Percentiles rank a stretch among this genome's conserved stretches.
Evolutionary conservation across 1,139 yeast genomes (phyloP).

Genomic region (Protomyces inouyei): DNA sequence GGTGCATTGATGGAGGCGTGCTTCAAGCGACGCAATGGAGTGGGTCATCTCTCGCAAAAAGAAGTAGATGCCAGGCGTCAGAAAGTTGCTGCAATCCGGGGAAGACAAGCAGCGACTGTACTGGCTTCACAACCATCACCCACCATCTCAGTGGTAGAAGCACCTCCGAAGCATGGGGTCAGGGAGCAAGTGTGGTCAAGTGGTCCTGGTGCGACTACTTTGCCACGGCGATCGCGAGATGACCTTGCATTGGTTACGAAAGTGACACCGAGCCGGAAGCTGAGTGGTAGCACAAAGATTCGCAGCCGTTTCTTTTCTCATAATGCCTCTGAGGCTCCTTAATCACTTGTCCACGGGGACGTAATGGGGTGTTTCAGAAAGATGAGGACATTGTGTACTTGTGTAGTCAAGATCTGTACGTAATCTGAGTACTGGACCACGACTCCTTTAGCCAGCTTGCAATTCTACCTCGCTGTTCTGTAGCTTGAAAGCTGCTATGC

Average conservation of each 20-base stretch:
- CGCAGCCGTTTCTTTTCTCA: too few species aligned
- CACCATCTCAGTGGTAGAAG: background rate
- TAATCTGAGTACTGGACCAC: too few species aligned
- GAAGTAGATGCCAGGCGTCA: slow-evolving; percentile 61
- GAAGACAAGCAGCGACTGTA: background rate
- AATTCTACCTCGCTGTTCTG: too few species aligned
- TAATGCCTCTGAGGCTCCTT: too few species aligned
- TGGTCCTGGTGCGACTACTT: background rate
- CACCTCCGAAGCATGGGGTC: background rate
- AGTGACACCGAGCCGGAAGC: background rate
- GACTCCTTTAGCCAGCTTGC: too few species aligned
- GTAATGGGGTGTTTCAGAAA: too few species aligned
- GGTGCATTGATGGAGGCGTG: slow-evolving; percentile 65
- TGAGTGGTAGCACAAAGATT: background rate
- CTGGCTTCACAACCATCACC: background rate
- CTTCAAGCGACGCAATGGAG: slow-evolving; percentile 67
- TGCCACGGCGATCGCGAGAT: background rate
- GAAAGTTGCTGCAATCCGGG: slow-evolving; percentile 5
- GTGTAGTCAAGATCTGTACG: too few species aligned
- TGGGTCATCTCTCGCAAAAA: slow-evolving; percentile 71
- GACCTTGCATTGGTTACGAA: background rate
- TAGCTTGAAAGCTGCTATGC: too few species aligned
- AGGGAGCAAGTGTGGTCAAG: background rate
- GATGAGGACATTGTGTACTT: too few species aligned
- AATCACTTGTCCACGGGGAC: too few species aligned